Percentiles rank a stretch among this genome's conserved stretches.
Evolutionary conservation across 306 rosid species (phyloP).

Genomic region (Citrullus colocynthis): DNA sequence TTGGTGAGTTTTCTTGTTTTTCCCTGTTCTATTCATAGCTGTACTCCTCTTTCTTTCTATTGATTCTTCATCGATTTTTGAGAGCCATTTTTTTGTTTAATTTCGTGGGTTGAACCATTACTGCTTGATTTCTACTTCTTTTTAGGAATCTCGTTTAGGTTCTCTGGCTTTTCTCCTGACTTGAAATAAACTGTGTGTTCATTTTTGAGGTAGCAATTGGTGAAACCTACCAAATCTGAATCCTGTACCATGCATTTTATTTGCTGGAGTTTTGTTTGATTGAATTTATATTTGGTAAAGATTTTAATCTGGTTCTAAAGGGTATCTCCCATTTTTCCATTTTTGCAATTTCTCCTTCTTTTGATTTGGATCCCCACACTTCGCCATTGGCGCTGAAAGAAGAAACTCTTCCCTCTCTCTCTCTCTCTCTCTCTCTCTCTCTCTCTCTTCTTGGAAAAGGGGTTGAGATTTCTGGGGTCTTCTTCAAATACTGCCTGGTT

Average conservation of each 20-base stretch:
- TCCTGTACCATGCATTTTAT: slow-evolving; percentile 13
- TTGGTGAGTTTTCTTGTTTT: slow-evolving; percentile 13
- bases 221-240: slow-evolving; percentile 18
- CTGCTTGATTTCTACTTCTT: slow-evolving; percentile 10
- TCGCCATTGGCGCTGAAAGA: not conserved
- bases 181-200: not conserved
- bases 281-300: slow-evolving; percentile 15
- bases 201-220: slow-evolving; percentile 10
- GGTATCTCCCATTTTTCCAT: not conserved
- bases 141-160: slow-evolving; percentile 11
- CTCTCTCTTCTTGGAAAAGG: slow-evolving; percentile 12
- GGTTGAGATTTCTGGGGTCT: not conserved
- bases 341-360: not conserved
- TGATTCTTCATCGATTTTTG: slow-evolving; percentile 6
- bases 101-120: slow-evolving; percentile 8
- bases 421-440: not conserved
- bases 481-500: slow-evolving; percentile 2
- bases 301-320: slow-evolving; percentile 16
- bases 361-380: not conserved
- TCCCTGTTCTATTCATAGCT: slow-evolving; percentile 19
- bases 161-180: not conserved
- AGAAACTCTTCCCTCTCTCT: not conserved
- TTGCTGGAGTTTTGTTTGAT: slow-evolving; percentile 15
- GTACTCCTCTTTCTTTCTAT: slow-evolving; percentile 3
- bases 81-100: slow-evolving; percentile 1